Base-by-base conservation (phyloP, 2,329 filamentous ascomycete species). In the Penicillium expansum region DNA sequence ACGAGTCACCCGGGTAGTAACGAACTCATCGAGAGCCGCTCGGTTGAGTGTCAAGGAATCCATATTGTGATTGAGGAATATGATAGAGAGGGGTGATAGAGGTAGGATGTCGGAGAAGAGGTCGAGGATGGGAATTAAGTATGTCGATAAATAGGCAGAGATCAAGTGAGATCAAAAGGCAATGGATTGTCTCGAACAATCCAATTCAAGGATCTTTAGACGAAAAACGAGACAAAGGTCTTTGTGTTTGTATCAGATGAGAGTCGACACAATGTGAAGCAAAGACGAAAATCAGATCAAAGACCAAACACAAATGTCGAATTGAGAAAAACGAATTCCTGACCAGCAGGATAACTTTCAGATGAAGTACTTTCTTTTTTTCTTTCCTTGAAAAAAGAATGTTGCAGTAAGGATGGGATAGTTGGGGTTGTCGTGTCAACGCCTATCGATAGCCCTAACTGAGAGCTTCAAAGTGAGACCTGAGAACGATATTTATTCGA, bases 11-110 rank as follows among this genome's bases (percentile, higher is more conserved):
- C 78, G 77, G 42, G 73, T 70, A 52, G 73, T 73, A 53, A 80
- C 72, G 55, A 81, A 80, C 57, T 79, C 74, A 39, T 79, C 76
- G 56, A 81, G 69, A 35, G 79, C 79, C 20, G 73, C 72, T 62
- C 73, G 66, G 64, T 80, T 79, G 56, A 72, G 65, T 16, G 59
- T 45, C 38, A 59, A 48, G 18, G 55, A 48, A 54, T 61, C 48
- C 61, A 60, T 56, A 16, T 49, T 56, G 48, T 44, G 44, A 35
- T 24, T 6, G 33, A 24, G 7, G 16, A 4, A 29, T 29, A 16
- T 29, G 30, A 7, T 11, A 33, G 11, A 27, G 33, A 1, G 33
- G 2, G 2, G n/a, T 10, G 27, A 29, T 7, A 8, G 27, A 29
- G n/a, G 50, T 42, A 66, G 60, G 62, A 67, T 61, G 22, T 52